A percentile compares a stretch with the other conserved stretches of the same genome.
Evolutionary conservation across 2,329 filamentous ascomycete genomes (phyloP).

Genomic region (Aspergillus aculeatus): DNA sequence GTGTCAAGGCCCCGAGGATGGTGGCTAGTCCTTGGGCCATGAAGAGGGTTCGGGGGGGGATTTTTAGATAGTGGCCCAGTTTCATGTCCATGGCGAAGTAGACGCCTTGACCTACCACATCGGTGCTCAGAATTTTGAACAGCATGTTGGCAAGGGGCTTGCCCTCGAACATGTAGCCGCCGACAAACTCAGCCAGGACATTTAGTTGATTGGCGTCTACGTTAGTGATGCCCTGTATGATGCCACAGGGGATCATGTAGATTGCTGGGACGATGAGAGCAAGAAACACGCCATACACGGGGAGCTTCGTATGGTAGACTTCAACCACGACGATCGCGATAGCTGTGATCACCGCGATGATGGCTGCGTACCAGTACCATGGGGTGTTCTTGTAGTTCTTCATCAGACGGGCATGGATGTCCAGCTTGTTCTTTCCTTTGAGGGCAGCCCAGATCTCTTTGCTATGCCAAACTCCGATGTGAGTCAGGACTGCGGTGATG

Average conservation of each 20-base stretch:
- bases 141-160: conserved; percentile 35
- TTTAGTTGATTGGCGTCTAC: conserved; percentile 47
- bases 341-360: conserved; percentile 32
- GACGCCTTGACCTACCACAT: conserved; percentile 28
- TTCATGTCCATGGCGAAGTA: conserved; percentile 9
- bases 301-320: conserved; percentile 45
- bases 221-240: conserved; percentile 47
- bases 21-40: conserved; percentile 50
- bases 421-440: conserved; percentile 38
- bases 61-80: conserved; percentile 38
- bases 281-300: conserved; percentile 45
- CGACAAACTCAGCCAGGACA: conserved; percentile 46
- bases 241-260: conserved; percentile 47
- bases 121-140: conserved; percentile 19
- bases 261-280: conserved; percentile 42
- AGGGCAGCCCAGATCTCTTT: conserved; percentile 30
- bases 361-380: conserved; percentile 44
- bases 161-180: conserved; percentile 47
- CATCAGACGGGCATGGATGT: conserved; percentile 46
- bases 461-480: conserved; percentile 31
- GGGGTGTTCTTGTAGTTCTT: conserved; percentile 39
- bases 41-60: conserved; percentile 50
- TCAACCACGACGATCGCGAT: conserved; percentile 37
- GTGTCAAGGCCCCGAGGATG: conserved; percentile 48
- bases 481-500: conserved; percentile 51